These are phyloP conservation scores for Elongisporangium prolatum DNA, from an alignment of 352 stramenopile species.

Conservation along the genomic window DNA sequence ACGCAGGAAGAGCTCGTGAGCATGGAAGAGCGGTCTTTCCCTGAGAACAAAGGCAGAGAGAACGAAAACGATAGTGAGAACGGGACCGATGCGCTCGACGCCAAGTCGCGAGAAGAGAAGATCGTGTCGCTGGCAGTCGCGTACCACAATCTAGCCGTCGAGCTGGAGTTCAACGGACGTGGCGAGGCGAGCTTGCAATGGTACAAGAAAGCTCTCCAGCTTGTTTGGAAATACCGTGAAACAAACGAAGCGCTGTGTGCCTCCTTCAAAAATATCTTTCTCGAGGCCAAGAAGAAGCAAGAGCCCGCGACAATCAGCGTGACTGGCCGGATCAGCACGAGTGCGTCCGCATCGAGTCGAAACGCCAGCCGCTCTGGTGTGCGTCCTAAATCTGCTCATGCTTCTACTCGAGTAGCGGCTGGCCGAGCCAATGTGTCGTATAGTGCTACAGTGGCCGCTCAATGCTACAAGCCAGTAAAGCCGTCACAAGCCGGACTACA, in stretches of 20 bases:
- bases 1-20: constrained; percentile 74
- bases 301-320: constrained; percentile 16
- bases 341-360: constrained; percentile 5
- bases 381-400: constrained; percentile 37
- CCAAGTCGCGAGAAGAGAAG: constrained; percentile 67
- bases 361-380: constrained; percentile 3
- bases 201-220: constrained; percentile 79
- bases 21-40: constrained; percentile 20
- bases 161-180: constrained; percentile 71
- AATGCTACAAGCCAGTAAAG: constrained; percentile 57
- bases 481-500: constrained; percentile 31
- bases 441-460: constrained; percentile 48
- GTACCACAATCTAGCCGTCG: constrained; percentile 77
- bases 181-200: constrained; percentile 74
- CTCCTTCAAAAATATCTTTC: constrained; percentile 74
- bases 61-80: constrained; percentile 6
- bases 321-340: constrained; percentile 5
- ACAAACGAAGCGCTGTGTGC: constrained; percentile 55
- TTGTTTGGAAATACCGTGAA: constrained; percentile 56
- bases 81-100: constrained; percentile 31
- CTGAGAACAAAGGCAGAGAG: constrained; percentile 6
- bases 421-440: constrained; percentile 38
- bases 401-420: constrained; percentile 7
- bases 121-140: constrained; percentile 70
- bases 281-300: constrained; percentile 62